Evolutionary conservation across 345 rosid genomes (phyloP).

Genomic region (Rhodamnia rubescens): DNA sequence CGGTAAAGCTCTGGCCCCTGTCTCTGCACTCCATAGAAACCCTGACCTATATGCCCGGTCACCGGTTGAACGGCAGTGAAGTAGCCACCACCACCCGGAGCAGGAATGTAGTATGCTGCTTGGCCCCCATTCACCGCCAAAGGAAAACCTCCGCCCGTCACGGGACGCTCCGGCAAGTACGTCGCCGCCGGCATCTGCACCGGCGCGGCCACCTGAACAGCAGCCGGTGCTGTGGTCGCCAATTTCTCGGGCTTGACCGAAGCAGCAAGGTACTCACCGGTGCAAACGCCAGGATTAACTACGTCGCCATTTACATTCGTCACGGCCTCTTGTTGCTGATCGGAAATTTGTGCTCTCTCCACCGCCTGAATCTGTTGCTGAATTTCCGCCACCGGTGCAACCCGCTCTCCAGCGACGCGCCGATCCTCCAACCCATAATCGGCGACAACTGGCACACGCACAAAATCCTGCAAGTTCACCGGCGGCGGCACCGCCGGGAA

Average conservation of each 20-base stretch:
- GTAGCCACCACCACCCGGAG: conserved; percentile 8
- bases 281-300: background rate
- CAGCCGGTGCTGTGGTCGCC: background rate
- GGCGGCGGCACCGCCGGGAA: conserved; percentile 4
- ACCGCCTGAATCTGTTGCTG: conserved; percentile 31
- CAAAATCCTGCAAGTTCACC: conserved; percentile 5
- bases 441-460: conserved; percentile 21
- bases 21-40: conserved; percentile 35
- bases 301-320: conserved; percentile 12
- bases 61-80: conserved; percentile 18
- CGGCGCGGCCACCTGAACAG: conserved; percentile 7
- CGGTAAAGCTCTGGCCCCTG: conserved; percentile 21
- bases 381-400: conserved; percentile 13
- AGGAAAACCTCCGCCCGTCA: conserved; percentile 12
- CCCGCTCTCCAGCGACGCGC: conserved; percentile 9
- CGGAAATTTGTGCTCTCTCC: conserved; percentile 21
- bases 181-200: conserved; percentile 21
- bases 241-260: conserved; percentile 5
- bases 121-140: conserved; percentile 16
- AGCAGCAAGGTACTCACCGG: conserved; percentile 9
- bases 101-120: conserved; percentile 26
- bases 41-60: conserved; percentile 20
- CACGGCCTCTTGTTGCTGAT: conserved; percentile 2
- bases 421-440: conserved; percentile 38
- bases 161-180: conserved; percentile 25